Evolutionary conservation across 2,329 filamentous ascomycete genomes (phyloP).

Genomic region (Myriosclerotinia scirpicola): DNA sequence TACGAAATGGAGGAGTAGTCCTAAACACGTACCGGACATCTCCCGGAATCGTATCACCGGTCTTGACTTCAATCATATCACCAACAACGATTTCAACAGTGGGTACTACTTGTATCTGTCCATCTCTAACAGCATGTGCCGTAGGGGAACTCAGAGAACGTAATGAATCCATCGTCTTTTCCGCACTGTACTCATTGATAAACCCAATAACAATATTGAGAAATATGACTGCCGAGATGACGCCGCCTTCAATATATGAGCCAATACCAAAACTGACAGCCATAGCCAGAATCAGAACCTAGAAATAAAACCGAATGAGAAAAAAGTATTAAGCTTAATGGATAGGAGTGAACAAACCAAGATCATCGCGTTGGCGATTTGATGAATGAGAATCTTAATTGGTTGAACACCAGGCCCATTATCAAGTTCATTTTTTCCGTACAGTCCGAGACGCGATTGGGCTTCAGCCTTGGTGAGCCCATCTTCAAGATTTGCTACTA

Average conservation of each 20-base stretch:
- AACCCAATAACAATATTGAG: conserved; percentile 60
- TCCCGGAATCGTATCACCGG: conserved; percentile 47
- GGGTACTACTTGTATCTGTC: conserved; percentile 51
- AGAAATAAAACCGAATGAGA: conserved; percentile 38
- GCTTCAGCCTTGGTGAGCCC: conserved; percentile 58
- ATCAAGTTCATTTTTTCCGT: conserved; percentile 64
- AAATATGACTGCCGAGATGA: conserved; percentile 56
- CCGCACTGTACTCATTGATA: conserved; percentile 53
- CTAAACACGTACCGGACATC: conserved; percentile 41
- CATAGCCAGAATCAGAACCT: conserved; percentile 58
- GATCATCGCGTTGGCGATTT: conserved; percentile 69
- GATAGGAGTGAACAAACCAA: conserved; percentile 45
- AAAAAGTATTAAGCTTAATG: not conserved
- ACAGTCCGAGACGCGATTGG: conserved; percentile 52
- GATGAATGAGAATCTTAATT: conserved; percentile 62
- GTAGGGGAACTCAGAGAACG: conserved; percentile 51
- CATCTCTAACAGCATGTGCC: conserved; percentile 51
- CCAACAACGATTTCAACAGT: conserved; percentile 56
- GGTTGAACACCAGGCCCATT: conserved; percentile 59
- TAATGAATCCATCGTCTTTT: conserved; percentile 55
- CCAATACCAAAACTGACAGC: conserved; percentile 56
- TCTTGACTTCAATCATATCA: conserved; percentile 57
- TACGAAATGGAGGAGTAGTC: not conserved
- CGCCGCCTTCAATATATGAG: conserved; percentile 61
- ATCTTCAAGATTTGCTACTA: conserved; percentile 55